Base-by-base conservation (phyloP, 2,329 filamentous ascomycete genomes). In the Fusarium haematococcum region DNA sequence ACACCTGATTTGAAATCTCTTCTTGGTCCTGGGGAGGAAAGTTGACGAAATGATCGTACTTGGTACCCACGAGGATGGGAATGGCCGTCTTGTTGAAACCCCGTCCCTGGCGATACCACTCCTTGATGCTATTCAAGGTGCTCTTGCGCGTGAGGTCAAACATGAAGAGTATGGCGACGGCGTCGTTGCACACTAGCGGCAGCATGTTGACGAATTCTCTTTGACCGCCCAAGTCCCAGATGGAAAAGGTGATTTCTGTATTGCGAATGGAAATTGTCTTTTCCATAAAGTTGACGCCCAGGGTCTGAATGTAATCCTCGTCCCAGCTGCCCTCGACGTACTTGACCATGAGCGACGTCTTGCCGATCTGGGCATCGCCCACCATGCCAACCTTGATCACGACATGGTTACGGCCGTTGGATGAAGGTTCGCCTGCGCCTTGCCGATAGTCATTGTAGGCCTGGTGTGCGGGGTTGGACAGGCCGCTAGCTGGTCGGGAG, bases 21-120 rank as follows among this genome's bases (percentile, higher is more conserved):
- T 99, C 97, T 83, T 99, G 97, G 81, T 99, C 97, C 82, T 98
- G 96, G 48, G 94, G 90, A 1, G 97, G 95, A 80, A 99, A 98
- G 85, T 98, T 99, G 84, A 99, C 96, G 86, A 99, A 99, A 81
- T 98, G 97, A 80, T 99, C 97, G 83, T 98, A 99, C 84, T 99
- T 99, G 39, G 97, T 99, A 69, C 97, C 97, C 20, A 99, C 94
- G 27, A 99, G 85, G 80, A 99, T 98, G 0, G 97, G 97, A 77
- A 99, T 99, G n/a, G 97, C 97, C 16, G 97, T 99, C 88, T 99
- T 99, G 89, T 99, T 99, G 88, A 99, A 99, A 27, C 97, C 97
- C 74, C 97, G 91, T 57, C 97, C 97, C 85, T 99, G 97, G 65
- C 97, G 91, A 82, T 99, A 99, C 97, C 97, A 99, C 83, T 99